Percentiles rank a stretch among this genome's conserved stretches.
Conservation (phyloP, 805 yeast genomes). For the Candida ipomoeae region DNA sequence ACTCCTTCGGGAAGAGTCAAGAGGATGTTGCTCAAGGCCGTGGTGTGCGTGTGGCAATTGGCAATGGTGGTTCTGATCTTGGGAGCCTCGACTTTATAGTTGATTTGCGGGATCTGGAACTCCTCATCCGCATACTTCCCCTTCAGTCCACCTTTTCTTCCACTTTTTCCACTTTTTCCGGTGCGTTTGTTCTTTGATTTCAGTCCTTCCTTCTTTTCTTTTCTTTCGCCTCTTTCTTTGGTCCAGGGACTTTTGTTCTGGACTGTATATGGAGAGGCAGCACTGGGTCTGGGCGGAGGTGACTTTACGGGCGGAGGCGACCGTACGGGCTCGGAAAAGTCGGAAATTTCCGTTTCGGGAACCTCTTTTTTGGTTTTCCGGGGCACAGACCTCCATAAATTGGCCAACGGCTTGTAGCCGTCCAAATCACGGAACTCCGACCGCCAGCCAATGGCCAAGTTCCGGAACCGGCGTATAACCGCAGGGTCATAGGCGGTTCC, state of each 20-base stretch:
- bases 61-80: slow-evolving; percentile 65
- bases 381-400: slow-evolving; percentile 35
- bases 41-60: slow-evolving; percentile 69
- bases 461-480: slow-evolving; percentile 46
- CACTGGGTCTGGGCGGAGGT: slow-evolving; percentile 25
- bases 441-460: slow-evolving; percentile 65
- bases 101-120: slow-evolving; percentile 63
- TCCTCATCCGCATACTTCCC: slow-evolving; percentile 41
- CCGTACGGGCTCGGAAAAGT: not conserved
- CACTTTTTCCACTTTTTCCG: slow-evolving; percentile 1
- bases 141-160: slow-evolving; percentile 2
- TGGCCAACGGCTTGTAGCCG: slow-evolving; percentile 47
- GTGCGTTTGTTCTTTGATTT: too few species aligned
- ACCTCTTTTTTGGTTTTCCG: not conserved
- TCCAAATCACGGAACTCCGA: slow-evolving; percentile 47
- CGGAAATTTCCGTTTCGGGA: not conserved
- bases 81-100: slow-evolving; percentile 68
- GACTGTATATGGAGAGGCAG: slow-evolving; percentile 21
- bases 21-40: slow-evolving; percentile 55
- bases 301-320: not conserved
- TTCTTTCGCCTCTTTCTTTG: too few species aligned
- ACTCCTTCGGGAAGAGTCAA: slow-evolving; percentile 41
- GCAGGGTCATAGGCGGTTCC: slow-evolving; percentile 34
- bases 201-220: too few species aligned
- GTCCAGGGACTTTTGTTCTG: not conserved